Base-by-base conservation (phyloP, 2,329 filamentous ascomycete genomes). In the Ascochyta viciae-villosae region DNA sequence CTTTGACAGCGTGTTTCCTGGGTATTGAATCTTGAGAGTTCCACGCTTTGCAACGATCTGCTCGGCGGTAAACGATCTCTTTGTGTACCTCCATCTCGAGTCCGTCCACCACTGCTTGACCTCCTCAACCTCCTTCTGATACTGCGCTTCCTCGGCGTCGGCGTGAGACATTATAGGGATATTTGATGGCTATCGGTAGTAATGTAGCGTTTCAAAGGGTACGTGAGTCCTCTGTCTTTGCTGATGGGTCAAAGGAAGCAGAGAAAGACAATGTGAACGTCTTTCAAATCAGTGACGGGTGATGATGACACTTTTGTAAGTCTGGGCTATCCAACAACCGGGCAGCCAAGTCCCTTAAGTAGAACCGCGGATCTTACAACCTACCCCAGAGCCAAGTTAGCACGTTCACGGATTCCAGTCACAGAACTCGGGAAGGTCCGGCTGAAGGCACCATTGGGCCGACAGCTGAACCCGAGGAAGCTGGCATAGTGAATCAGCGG, bases 31-130 rank as follows among this genome's bases (percentile, higher is more conserved):
- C 79, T 89, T 91, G 69, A 99, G 81, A 72, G 90, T 93, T 54
- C 95, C 95, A 73, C 95, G 85, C 86, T 99, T 99, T 48, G 91
- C 89, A 62, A 96, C 95, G 73, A 99, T 98, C 80, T 96, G 91
- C 83, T 98, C 95, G 29, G 95, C 92, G 4, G 93, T 96, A 77
- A 95, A 99, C 23, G 95, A 89, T 55, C 95, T 86, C 81, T 90
- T 93, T 68, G 95, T 99, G 78, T 91, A 87, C 75, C 91, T 86
- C 95, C 95, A 99, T 83, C 95, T 86, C 54, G 92, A 86, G 70
- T 96, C 91, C 49, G 82, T 84, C 95, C 95, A 99, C 95, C 95
- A 99, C 77, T 89, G 81, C 85, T 97, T 91, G 66, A 98, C 89
- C 65, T 89, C 87, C 70, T 89, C 87, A 57, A 98, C 92, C 76